phyloP scores from a whole-genome alignment of 441 rosid genomes.

The Macaranga tanarius region DNA sequence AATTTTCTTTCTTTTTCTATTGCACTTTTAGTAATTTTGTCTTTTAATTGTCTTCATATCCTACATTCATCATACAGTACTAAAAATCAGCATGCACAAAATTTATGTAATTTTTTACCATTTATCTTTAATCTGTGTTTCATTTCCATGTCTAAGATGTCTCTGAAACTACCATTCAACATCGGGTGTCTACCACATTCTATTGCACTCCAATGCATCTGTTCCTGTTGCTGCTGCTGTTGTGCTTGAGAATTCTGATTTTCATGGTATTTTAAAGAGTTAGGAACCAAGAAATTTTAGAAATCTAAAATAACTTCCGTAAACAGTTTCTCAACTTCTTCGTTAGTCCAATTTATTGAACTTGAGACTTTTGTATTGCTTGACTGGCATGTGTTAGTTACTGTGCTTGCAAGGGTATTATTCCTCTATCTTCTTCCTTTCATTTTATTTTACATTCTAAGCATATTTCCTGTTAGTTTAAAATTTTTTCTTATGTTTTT shows the following conservation, averaged over 20 bases:
- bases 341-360: background rate
- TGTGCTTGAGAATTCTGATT: background rate
- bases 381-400: background rate
- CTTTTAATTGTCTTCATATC: background rate
- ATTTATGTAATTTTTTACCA: background rate
- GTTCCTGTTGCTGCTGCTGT: background rate
- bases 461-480: background rate
- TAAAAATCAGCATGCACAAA: background rate
- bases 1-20: background rate
- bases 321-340: background rate
- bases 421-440: background rate
- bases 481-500: background rate
- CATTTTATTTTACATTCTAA: background rate
- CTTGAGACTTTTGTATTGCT: constrained; percentile 9
- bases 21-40: background rate
- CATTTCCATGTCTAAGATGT: background rate
- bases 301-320: background rate
- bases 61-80: background rate
- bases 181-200: background rate
- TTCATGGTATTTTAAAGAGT: constrained; percentile 4
- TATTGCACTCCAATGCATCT: background rate
- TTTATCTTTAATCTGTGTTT: background rate
- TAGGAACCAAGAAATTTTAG: background rate
- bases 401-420: background rate
- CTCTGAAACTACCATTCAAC: background rate